phyloP scores from a whole-genome alignment of 2,329 filamentous ascomycete genomes.

The Penicillium sp. region DNA sequence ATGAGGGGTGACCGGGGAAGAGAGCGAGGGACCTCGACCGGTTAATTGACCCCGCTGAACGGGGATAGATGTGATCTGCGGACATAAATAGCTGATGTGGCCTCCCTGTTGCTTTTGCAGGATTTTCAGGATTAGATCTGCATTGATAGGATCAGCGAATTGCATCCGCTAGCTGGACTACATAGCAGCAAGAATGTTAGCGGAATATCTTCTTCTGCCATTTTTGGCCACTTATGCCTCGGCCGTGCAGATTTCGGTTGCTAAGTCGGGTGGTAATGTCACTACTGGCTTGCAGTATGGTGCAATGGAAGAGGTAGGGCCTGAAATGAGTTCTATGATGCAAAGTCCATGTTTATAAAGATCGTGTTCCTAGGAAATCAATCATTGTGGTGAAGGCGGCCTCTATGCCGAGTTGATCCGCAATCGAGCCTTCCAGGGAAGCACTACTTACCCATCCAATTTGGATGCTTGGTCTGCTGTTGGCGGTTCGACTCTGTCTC shows the following conservation, averaged over 20 bases:
- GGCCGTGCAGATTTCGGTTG: constrained; percentile 34
- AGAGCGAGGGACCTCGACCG: background rate
- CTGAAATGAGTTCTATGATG: background rate
- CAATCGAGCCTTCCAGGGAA: constrained; percentile 43
- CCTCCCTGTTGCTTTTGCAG: background rate
- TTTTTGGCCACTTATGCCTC: constrained; percentile 32
- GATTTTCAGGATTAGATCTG: background rate
- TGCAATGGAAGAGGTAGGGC: constrained; percentile 36
- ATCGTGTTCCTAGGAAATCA: constrained; percentile 32
- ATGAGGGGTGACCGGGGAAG: constrained; percentile 8
- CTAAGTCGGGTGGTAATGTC: constrained; percentile 36
- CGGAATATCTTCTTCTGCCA: constrained; percentile 29
- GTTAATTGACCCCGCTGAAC: background rate
- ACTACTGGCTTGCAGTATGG: constrained; percentile 36
- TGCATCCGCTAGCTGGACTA: constrained; percentile 7
- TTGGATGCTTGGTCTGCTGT: constrained; percentile 38
- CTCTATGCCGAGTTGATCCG: constrained; percentile 42
- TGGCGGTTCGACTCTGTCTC: constrained; percentile 33
- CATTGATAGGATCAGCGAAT: constrained; percentile 14
- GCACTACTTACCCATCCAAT: constrained; percentile 34
- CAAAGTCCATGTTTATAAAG: background rate
- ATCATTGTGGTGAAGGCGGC: constrained; percentile 40
- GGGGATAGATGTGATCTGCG: background rate
- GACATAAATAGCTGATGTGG: constrained; percentile 13
- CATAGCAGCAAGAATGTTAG: constrained; percentile 23